A percentile compares a stretch with the other conserved stretches of the same genome.
phyloP scores from a whole-genome alignment of 1,284 basidiomycete genomes.

The Sanghuangporus weigelae region DNA sequence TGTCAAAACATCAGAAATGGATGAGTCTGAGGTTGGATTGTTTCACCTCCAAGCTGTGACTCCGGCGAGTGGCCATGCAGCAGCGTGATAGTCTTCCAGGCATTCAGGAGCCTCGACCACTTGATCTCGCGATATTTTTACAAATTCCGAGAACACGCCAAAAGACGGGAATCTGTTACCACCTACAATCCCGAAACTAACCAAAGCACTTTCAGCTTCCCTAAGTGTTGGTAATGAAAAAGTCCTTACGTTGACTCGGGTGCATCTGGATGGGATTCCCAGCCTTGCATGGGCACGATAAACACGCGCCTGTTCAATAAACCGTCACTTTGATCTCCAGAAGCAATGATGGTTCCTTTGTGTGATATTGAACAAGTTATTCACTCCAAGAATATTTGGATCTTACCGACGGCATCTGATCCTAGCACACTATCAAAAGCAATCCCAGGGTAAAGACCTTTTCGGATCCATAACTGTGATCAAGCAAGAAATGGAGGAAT shows the following conservation, averaged over 20 bases:
- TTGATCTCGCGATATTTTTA: slow-evolving; percentile 66
- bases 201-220: not conserved
- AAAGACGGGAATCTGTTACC: slow-evolving; percentile 44
- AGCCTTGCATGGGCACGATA: slow-evolving; percentile 69
- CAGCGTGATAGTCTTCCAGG: slow-evolving; percentile 63
- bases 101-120: slow-evolving; percentile 66
- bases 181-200: slow-evolving; percentile 59
- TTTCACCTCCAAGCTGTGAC: slow-evolving; percentile 79
- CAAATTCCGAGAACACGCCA: slow-evolving; percentile 77
- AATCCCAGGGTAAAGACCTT: slow-evolving; percentile 67
- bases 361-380: not conserved
- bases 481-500: slow-evolving; percentile 1
- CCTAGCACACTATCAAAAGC: slow-evolving; percentile 58
- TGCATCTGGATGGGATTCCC: slow-evolving; percentile 56
- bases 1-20: slow-evolving; percentile 25
- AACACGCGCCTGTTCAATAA: slow-evolving; percentile 69
- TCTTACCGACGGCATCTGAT: slow-evolving; percentile 68
- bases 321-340: slow-evolving; percentile 45
- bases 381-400: not conserved
- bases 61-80: slow-evolving; percentile 73
- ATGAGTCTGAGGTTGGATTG: not conserved
- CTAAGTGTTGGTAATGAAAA: slow-evolving; percentile 11
- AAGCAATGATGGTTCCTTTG: slow-evolving; percentile 58
- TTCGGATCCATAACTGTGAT: slow-evolving; percentile 66
- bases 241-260: slow-evolving; percentile 42